Evolutionary conservation across 2,329 filamentous ascomycete species (phyloP).

Genomic region (Xylariales sp.): DNA sequence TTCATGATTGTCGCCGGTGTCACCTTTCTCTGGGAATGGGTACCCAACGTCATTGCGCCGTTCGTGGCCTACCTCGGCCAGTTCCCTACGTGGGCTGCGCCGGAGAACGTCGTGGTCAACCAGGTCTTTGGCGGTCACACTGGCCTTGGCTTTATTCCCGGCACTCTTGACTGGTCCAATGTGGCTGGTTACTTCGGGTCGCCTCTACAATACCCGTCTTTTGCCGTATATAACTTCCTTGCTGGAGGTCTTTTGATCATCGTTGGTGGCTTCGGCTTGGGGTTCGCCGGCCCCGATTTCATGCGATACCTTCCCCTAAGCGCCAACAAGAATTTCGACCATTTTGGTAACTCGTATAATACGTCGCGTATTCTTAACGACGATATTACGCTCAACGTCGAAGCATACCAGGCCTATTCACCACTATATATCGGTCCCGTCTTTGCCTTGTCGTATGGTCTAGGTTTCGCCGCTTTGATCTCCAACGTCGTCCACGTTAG

Average conservation of each 20-base stretch:
- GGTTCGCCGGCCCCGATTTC: slow-evolving; percentile 27
- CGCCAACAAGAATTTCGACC: slow-evolving; percentile 4
- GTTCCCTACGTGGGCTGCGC: slow-evolving; percentile 55
- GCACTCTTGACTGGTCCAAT: slow-evolving; percentile 50
- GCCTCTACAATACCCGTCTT: slow-evolving; percentile 47
- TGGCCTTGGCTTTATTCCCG: slow-evolving; percentile 55
- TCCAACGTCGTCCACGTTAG: slow-evolving; percentile 16
- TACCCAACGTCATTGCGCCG: slow-evolving; percentile 59
- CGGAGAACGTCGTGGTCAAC: slow-evolving; percentile 54
- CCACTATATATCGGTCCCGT: slow-evolving; percentile 3
- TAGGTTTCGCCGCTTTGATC: slow-evolving; percentile 2
- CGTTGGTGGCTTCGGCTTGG: slow-evolving; percentile 32
- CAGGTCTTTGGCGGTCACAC: slow-evolving; percentile 56
- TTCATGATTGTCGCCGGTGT: slow-evolving; percentile 48
- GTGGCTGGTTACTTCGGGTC: slow-evolving; percentile 45
- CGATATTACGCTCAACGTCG: slow-evolving; percentile 11
- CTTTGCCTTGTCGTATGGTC: slow-evolving; percentile 4
- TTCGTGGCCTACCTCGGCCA: slow-evolving; percentile 54
- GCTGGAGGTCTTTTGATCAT: slow-evolving; percentile 46
- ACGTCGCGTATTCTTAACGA: slow-evolving; percentile 8
- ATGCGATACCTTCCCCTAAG: slow-evolving; percentile 27
- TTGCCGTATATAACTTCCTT: slow-evolving; percentile 53
- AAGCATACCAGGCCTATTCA: slow-evolving; percentile 15
- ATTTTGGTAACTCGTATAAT: slow-evolving; percentile 7
- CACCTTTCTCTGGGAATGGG: slow-evolving; percentile 56